These are phyloP conservation scores for Metschnikowia aberdeeniae DNA, from an alignment of 805 yeast species.

Conservation along the genomic window DNA sequence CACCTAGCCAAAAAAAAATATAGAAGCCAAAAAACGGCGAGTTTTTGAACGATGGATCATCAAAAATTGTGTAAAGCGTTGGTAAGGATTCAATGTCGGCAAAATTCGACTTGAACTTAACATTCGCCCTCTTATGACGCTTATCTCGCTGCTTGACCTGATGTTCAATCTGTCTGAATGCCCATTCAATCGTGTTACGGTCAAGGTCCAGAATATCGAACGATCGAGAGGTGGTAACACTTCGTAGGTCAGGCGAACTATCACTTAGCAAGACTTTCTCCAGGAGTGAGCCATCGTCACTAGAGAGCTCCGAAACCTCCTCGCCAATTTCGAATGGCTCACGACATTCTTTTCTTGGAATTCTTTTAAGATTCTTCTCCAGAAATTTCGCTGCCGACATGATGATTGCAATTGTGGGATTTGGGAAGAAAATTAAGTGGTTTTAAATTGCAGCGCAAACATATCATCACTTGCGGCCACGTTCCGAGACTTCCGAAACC, in stretches of 20 bases:
- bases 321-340: conserved; percentile 8
- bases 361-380: conserved; percentile 8
- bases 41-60: conserved; percentile 40
- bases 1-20: conserved; percentile 72
- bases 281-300: not conserved
- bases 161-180: conserved; percentile 9
- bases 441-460: not conserved
- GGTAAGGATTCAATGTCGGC: conserved; percentile 10
- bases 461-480: too few species aligned
- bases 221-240: not conserved
- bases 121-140: conserved; percentile 11
- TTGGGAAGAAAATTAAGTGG: not conserved
- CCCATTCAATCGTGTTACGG: conserved; percentile 8
- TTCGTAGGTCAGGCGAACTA: not conserved
- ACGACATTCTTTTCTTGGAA: conserved; percentile 7
- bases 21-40: conserved; percentile 73
- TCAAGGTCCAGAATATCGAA: conserved; percentile 1
- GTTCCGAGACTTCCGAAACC: too few species aligned
- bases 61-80: conserved; percentile 47
- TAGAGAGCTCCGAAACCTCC: not conserved
- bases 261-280: not conserved
- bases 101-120: conserved; percentile 32
- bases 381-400: not conserved
- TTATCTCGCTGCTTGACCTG: conserved; percentile 8
- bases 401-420: not conserved